Evolutionary conservation across 192 early-diverging fungal genomes (phyloP).

Genomic region (Linnemannia elongata): DNA sequence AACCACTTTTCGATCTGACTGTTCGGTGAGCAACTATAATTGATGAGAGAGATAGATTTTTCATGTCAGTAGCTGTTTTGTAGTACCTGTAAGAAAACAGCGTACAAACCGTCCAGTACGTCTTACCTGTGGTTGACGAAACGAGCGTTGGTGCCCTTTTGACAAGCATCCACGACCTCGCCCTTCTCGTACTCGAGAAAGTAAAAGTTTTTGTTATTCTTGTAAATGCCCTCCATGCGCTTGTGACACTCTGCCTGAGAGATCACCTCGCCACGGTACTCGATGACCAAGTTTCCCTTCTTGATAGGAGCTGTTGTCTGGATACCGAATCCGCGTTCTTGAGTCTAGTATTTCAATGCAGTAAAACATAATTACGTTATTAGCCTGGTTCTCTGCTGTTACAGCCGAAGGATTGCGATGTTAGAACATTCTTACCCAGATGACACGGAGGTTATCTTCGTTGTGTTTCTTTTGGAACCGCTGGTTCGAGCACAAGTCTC

Average conservation of each 20-base stretch:
- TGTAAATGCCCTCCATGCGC: slow-evolving; percentile 80
- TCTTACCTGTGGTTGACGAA: slow-evolving; percentile 83
- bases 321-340: slow-evolving; percentile 80
- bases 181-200: slow-evolving; percentile 81
- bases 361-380: neutral
- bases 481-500: slow-evolving; percentile 80
- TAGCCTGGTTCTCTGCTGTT: neutral
- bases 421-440: slow-evolving; percentile 63
- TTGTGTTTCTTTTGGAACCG: slow-evolving; percentile 73
- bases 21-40: slow-evolving; percentile 80
- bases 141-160: slow-evolving; percentile 84
- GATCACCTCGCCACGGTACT: slow-evolving; percentile 90
- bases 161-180: slow-evolving; percentile 84
- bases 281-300: slow-evolving; percentile 74
- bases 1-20: slow-evolving; percentile 94
- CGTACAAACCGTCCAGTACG: too few relatives aligned
- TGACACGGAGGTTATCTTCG: slow-evolving; percentile 69
- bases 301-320: slow-evolving; percentile 64
- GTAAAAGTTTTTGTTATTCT: slow-evolving; percentile 76
- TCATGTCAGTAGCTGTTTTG: too few relatives aligned
- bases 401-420: neutral
- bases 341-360: slow-evolving; percentile 59
- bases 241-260: slow-evolving; percentile 73
- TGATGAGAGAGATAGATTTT: neutral
- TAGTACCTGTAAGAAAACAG: too few relatives aligned